Base-by-base conservation (phyloP, 164 flowering plant genomes). In the Akebia trifoliata region DNA sequence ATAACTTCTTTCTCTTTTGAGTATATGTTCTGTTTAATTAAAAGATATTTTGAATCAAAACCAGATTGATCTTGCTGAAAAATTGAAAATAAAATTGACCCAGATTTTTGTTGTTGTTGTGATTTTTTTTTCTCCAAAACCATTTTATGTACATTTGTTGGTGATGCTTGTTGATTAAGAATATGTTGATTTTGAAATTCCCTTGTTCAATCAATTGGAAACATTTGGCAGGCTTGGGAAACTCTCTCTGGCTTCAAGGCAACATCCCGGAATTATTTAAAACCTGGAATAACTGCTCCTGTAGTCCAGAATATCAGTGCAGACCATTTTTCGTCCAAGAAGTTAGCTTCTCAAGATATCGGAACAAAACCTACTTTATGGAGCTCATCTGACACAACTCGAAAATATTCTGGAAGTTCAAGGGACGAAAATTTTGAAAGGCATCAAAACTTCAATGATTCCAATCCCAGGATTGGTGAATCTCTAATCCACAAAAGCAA, bases 201-300 rank as follows among this genome's bases (percentile, higher is more conserved):
- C n/a, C 21, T 48, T 28, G 50, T 45, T 26, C 32, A 21, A 31
- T 14, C 15, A 25, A 39, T 40, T 17, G 10, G 20, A 40, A 25
- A 17, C 25, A 50, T 38, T 73, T 68, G 62, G 66, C 85, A 94
- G 99, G 96, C 94, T 45, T 92, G 97, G 95, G 68, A 74, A 58
- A 69, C 68, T 56, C 84, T 92, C 57, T 85, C 88, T 29, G 72
- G 67, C 59, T 76, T 84, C 61, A 70, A 76, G 60, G 54, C 72
- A 43, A 72, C 85, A 57, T 50, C 71, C 57, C 81, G 68, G 66
- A 73, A 64, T 53, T 88, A 90, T 69, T 54, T 62, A 56, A 82
- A 70, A 69, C 93, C 91, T 44, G 99, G 99, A 36, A 77, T 66
- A 71, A 72, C 82, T 63, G 68, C 62, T 61, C 81, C 80, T 21